phyloP scores from a whole-genome alignment of 2,329 filamentous ascomycete genomes.

The Ambrosiella cleistominuta region DNA sequence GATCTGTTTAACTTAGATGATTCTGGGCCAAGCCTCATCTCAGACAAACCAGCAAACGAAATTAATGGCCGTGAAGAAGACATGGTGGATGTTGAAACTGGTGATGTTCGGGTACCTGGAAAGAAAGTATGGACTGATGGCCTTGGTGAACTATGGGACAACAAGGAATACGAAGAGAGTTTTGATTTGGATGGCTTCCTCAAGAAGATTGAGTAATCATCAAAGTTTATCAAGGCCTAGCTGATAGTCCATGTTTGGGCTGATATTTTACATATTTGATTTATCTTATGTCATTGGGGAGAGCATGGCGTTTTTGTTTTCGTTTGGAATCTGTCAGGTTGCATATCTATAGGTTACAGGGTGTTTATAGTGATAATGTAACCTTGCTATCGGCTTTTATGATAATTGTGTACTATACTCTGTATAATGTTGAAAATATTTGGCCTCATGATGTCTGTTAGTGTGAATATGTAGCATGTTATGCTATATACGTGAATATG shows the following conservation, averaged over 20 bases:
- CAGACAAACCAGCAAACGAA: conserved; percentile 31
- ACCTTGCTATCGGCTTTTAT: too few relatives aligned
- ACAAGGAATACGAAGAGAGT: conserved; percentile 93
- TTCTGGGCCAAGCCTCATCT: conserved; percentile 47
- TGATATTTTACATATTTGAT: not conserved
- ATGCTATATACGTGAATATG: too few relatives aligned
- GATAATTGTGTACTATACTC: too few relatives aligned
- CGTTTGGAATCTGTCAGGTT: not conserved
- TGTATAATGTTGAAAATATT: too few relatives aligned
- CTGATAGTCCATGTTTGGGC: not conserved
- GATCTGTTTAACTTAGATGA: conserved; percentile 90
- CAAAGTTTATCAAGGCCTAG: not conserved
- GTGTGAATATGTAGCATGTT: too few relatives aligned
- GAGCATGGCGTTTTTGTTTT: conserved; percentile 10
- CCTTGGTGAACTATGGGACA: conserved; percentile 90
- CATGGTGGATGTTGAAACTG: conserved; percentile 83
- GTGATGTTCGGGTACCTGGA: conserved; percentile 86
- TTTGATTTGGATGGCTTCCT: conserved; percentile 92
- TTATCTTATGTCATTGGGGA: conserved; percentile 1
- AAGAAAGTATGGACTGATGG: conserved; percentile 95
- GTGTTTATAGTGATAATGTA: too few relatives aligned
- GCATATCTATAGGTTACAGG: not conserved
- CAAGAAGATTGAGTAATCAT: conserved; percentile 60
- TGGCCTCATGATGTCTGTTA: too few relatives aligned
- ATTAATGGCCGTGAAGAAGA: conserved; percentile 56